Percentiles rank a stretch among this genome's conserved stretches.
Evolutionary conservation across 495 filamentous ascomycete genomes (phyloP).

Genomic region (Penicillium maclennaniae): DNA sequence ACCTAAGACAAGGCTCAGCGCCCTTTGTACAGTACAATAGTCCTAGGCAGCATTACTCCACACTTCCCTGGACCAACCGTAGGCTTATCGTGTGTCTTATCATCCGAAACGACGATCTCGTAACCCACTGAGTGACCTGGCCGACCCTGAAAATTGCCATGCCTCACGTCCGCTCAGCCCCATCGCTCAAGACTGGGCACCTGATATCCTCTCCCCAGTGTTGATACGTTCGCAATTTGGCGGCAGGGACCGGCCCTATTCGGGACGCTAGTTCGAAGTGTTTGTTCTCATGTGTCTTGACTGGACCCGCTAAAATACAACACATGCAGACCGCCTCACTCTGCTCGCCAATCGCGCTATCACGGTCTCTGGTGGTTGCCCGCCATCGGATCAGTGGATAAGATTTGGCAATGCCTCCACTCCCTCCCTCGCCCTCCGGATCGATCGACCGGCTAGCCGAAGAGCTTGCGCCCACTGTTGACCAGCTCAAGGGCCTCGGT

Average conservation of each 20-base stretch:
- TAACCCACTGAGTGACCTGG: background rate
- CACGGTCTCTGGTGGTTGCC: constrained; percentile 41
- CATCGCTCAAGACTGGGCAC: constrained; percentile 16
- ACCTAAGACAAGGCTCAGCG: background rate
- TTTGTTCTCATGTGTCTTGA: constrained; percentile 7
- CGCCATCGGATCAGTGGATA: constrained; percentile 37
- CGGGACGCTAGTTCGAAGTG: constrained; percentile 1
- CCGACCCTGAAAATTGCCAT: no score
- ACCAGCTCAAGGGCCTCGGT: constrained; percentile 42
- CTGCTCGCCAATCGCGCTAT: constrained; percentile 30
- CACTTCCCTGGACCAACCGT: background rate
- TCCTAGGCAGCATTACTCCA: background rate
- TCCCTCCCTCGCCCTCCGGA: constrained; percentile 61
- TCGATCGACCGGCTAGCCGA: constrained; percentile 55
- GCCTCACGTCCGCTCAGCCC: background rate
- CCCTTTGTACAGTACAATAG: no score
- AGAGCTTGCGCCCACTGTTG: constrained; percentile 57
- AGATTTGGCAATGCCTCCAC: constrained; percentile 41
- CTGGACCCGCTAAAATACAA: constrained; percentile 20
- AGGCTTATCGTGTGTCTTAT: background rate
- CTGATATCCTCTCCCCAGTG: constrained; percentile 21
- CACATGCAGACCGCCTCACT: constrained; percentile 42
- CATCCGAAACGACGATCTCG: background rate
- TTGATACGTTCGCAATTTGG: constrained; percentile 14
- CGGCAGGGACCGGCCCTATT: background rate